These are phyloP conservation scores for Trichocladium uniseriatum DNA, from an alignment of 495 filamentous ascomycete species.

Conservation along the genomic window DNA sequence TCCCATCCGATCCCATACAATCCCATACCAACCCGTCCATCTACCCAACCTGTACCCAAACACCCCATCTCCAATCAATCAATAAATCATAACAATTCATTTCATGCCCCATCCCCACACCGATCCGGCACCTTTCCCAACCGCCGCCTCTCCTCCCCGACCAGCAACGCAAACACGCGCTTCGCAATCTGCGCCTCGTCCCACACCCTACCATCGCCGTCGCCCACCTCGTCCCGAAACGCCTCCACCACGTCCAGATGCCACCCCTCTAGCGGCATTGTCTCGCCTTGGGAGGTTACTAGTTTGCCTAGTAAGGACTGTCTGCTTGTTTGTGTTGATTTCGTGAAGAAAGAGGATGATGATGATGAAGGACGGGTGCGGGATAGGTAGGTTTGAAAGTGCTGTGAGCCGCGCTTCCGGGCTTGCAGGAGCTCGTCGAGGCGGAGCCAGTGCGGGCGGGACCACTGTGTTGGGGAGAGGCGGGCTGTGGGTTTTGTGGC, in stretches of 20 bases:
- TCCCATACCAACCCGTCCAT: neutral
- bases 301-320: constrained; percentile 28
- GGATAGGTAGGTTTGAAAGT: constrained; percentile 19
- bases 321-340: no score
- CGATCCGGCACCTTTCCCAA: constrained; percentile 7
- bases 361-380: neutral
- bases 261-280: constrained; percentile 38
- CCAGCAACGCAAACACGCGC: constrained; percentile 42
- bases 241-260: constrained; percentile 45
- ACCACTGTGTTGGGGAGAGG: constrained; percentile 32
- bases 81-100: neutral
- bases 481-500: neutral
- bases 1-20: neutral
- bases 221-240: constrained; percentile 29
- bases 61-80: neutral
- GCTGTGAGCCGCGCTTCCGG: constrained; percentile 18
- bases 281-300: constrained; percentile 27
- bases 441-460: constrained; percentile 33
- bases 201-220: constrained; percentile 26
- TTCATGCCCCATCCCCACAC: neutral
- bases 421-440: constrained; percentile 32
- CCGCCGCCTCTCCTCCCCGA: constrained; percentile 36
- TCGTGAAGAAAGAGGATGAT: neutral
- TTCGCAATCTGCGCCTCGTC: constrained; percentile 36
- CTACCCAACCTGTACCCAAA: neutral